These are phyloP conservation scores for Curvularia verruculosa DNA, from an alignment of 2,329 filamentous ascomycete species.

Conservation along the genomic window DNA sequence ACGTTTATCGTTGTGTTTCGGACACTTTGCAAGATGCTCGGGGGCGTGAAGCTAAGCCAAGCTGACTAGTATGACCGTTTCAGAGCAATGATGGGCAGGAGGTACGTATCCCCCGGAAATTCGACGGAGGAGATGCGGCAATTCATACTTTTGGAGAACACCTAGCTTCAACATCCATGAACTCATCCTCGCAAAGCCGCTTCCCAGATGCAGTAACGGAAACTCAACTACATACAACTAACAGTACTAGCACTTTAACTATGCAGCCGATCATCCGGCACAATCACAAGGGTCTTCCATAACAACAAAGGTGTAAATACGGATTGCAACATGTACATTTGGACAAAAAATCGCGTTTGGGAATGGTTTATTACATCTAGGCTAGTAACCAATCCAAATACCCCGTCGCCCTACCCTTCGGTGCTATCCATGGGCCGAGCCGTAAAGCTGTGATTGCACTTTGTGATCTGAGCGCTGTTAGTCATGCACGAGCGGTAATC, in stretches of 20 bases:
- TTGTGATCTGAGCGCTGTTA: conserved; percentile 14
- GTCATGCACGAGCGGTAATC: conserved; percentile 12
- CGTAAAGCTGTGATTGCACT: background rate
- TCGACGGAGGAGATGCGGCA: conserved; percentile 4
- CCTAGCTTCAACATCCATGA: background rate
- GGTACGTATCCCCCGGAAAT: conserved; percentile 15
- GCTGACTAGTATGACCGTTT: conserved; percentile 38
- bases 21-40: conserved; percentile 27
- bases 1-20: conserved; percentile 15
- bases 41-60: conserved; percentile 26
- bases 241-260: background rate
- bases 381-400: background rate
- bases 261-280: background rate
- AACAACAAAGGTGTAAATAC: background rate
- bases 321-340: background rate
- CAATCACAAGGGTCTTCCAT: background rate
- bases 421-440: background rate
- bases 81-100: conserved; percentile 37
- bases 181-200: background rate
- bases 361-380: background rate
- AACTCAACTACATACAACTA: background rate
- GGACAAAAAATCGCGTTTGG: background rate
- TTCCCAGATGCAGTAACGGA: conserved; percentile 7
- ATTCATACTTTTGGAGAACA: background rate
- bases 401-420: background rate